phyloP scores from a whole-genome alignment of 176 grass and related monocot genomes.

The Carex pumila region DNA sequence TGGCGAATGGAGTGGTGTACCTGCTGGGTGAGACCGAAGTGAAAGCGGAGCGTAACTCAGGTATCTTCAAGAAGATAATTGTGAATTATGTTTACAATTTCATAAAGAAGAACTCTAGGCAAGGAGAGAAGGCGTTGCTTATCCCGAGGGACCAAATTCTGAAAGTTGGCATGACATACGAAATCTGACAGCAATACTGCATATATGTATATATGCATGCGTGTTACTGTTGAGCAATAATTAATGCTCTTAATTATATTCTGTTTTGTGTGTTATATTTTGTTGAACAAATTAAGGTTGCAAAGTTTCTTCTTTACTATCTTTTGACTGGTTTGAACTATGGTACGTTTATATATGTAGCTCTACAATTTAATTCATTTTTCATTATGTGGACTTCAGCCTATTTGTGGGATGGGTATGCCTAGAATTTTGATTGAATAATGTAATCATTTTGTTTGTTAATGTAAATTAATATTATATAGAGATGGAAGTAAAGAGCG shows the following conservation, averaged over 20 bases:
- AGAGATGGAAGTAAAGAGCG: too few species aligned
- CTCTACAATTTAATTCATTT: background rate
- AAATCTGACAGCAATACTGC: slow-evolving; percentile 29
- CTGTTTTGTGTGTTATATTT: background rate
- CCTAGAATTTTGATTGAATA: background rate
- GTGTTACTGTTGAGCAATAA: background rate
- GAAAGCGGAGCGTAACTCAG: slow-evolving; percentile 37
- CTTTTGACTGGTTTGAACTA: background rate
- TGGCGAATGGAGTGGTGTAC: slow-evolving; percentile 74
- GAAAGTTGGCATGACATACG: slow-evolving; percentile 77
- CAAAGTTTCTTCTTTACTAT: background rate
- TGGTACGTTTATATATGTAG: background rate
- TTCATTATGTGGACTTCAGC: background rate
- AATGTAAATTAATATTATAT: background rate
- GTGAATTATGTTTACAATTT: slow-evolving; percentile 64
- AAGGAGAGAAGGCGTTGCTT: slow-evolving; percentile 46
- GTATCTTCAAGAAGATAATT: slow-evolving; percentile 44
- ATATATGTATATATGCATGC: background rate
- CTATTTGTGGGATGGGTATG: background rate
- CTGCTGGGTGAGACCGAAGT: slow-evolving; percentile 63
- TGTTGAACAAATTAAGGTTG: background rate
- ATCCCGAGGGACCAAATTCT: slow-evolving; percentile 57
- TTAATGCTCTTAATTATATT: background rate
- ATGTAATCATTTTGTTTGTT: background rate
- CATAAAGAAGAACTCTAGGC: slow-evolving; percentile 53